These are phyloP conservation scores for Aphanocladium album DNA, from an alignment of 2,329 filamentous ascomycete species.

Conservation along the genomic window DNA sequence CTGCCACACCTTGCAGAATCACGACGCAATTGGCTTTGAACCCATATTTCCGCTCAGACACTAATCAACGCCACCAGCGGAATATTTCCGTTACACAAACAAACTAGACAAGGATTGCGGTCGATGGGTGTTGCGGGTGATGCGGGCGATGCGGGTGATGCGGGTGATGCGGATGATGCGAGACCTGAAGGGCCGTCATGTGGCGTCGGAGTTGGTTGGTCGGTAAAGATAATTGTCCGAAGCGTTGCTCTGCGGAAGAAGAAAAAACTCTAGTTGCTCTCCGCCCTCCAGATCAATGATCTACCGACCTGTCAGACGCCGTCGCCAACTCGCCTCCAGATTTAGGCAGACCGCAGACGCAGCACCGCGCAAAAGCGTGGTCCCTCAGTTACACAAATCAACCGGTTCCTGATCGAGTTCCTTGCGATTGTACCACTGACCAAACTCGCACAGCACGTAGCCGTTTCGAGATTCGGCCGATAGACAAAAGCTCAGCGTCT, in stretches of 20 bases:
- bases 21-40: not conserved
- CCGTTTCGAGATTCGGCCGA: not conserved
- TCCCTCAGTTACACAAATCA: not conserved
- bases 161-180: too few species aligned
- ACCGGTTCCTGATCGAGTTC: not conserved
- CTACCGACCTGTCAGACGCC: too few species aligned
- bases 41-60: not conserved
- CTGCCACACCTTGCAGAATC: not conserved
- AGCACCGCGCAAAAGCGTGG: not conserved
- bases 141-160: too few species aligned
- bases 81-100: not conserved
- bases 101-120: not conserved
- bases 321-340: not conserved
- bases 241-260: too few species aligned
- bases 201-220: too few species aligned
- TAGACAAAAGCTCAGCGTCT: not conserved
- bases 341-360: not conserved
- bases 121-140: too few species aligned
- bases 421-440: not conserved
- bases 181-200: too few species aligned
- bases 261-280: too few species aligned
- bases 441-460: not conserved
- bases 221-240: too few species aligned
- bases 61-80: not conserved
- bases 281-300: too few species aligned